Evolutionary conservation across 257 asterid genomes (phyloP).

Genomic region (Solanum raphanifolium): DNA sequence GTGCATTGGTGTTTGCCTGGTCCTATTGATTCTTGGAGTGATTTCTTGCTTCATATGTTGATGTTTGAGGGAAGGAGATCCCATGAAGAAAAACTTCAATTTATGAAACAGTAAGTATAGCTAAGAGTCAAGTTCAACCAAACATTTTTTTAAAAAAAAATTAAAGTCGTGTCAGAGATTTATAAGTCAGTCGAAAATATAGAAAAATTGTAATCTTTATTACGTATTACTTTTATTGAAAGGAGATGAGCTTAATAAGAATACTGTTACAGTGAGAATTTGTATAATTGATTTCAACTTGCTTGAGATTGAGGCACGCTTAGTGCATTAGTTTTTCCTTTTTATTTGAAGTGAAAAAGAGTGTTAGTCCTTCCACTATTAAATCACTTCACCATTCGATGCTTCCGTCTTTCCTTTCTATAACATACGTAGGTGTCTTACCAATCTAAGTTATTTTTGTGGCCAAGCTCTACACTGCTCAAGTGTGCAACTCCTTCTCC

Average conservation of each 20-base stretch:
- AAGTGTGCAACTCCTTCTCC: not conserved
- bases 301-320: not conserved
- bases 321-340: not conserved
- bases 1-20: slow-evolving; percentile 21
- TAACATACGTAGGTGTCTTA: too few relatives aligned
- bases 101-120: not conserved
- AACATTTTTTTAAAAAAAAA: not conserved
- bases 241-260: not conserved
- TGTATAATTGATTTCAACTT: not conserved
- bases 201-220: not conserved
- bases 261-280: not conserved
- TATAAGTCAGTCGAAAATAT: not conserved
- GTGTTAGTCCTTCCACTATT: not conserved
- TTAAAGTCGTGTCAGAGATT: not conserved
- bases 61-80: slow-evolving; percentile 7
- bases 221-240: not conserved
- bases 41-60: slow-evolving; percentile 13
- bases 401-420: too few relatives aligned
- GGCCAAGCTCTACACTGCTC: not conserved
- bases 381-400: too few relatives aligned
- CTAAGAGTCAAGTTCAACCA: not conserved
- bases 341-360: not conserved
- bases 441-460: too few relatives aligned
- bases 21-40: slow-evolving; percentile 16
- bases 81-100: not conserved